Conservation (phyloP, 495 filamentous ascomycete genomes). For the Aspergillus incahuasiensis region DNA sequence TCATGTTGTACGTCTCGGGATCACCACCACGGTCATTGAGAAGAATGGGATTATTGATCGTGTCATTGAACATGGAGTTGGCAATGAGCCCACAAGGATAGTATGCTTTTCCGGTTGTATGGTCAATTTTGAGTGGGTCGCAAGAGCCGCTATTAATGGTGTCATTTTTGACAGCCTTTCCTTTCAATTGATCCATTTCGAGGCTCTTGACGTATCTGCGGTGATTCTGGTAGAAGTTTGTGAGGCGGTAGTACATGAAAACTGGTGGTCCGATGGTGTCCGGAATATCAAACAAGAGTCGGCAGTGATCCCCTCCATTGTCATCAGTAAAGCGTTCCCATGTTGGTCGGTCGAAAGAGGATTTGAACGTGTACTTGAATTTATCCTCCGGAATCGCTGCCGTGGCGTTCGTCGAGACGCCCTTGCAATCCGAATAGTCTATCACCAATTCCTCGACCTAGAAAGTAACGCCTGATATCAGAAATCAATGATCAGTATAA, state of each 20-base stretch:
- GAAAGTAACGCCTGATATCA: slow-evolving; percentile 10
- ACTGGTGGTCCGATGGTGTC: slow-evolving; percentile 74
- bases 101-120: slow-evolving; percentile 60
- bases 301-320: slow-evolving; percentile 47
- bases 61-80: slow-evolving; percentile 96
- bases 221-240: slow-evolving; percentile 99
- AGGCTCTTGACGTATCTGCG: slow-evolving; percentile 91
- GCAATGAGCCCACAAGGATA: slow-evolving; percentile 96
- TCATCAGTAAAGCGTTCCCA: slow-evolving; percentile 26
- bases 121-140: slow-evolving; percentile 61
- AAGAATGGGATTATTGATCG: slow-evolving; percentile 59
- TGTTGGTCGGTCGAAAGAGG: slow-evolving; percentile 25
- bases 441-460: slow-evolving; percentile 88
- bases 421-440: slow-evolving; percentile 80
- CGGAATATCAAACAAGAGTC: slow-evolving; percentile 70
- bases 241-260: slow-evolving; percentile 87
- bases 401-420: slow-evolving; percentile 27
- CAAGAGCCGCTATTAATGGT: slow-evolving; percentile 66
- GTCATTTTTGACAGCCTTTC: slow-evolving; percentile 54
- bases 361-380: slow-evolving; percentile 64
- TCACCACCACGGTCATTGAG: slow-evolving; percentile 40
- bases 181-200: slow-evolving; percentile 75
- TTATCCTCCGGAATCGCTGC: slow-evolving; percentile 42
- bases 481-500: slow-evolving; percentile 1
- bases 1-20: slow-evolving; percentile 63